Base-by-base conservation (phyloP, 495 filamentous ascomycete genomes). In the Penicillium samsonianum region DNA sequence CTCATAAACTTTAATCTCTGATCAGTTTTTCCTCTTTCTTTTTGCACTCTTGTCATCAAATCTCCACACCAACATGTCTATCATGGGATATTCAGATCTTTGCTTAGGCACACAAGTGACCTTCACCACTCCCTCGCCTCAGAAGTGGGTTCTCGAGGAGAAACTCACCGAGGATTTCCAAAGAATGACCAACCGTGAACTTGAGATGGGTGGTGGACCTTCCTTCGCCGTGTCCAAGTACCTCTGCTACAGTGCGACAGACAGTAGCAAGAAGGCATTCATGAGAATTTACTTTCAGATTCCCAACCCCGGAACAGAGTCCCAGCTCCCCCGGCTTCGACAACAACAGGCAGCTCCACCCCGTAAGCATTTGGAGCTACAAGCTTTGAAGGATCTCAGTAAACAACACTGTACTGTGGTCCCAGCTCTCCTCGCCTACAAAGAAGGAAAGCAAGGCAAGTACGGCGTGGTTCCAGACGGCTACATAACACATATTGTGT, bases 251-350 rank as follows among this genome's bases (percentile, higher is more conserved):
- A 43, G 41, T 43, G 10, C 41, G 41, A 43, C 19, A 43, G 20
- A 43, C 11, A 43, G 20, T 14, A 43, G 20, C 41, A 22, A 50
- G 35, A 41, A 50, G 38, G 45, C 54, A 25, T 57, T 57, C n/a
- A 57, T 57, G 54, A 45, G 54, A 26, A 42, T 57, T 35, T 49
- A 57, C 33, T n/a, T 50, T 11, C 45, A 48, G 28, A 46, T 56
- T 25, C 54, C 44, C 23, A 43, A 23, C 41, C n/a, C 20, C 41
- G 41, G 41, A 43, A 43, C 20, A 23, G 41, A 43, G 41, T 23
- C 19, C 41, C 20, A 43, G 20, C 11, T 14, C 41, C 41, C 41
- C 10, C 9, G 1, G 41, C 9, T 43, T 23, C 41, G 10, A 43
- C 20, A 43, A 43, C 20, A 23, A 43, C 20, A 43, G 41, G 41